A percentile compares a stretch with the other conserved stretches of the same genome.
These are phyloP conservation scores for Xylariaceae sp. DNA, from an alignment of 2,329 filamentous ascomycete genomes.

Conservation along the genomic window DNA sequence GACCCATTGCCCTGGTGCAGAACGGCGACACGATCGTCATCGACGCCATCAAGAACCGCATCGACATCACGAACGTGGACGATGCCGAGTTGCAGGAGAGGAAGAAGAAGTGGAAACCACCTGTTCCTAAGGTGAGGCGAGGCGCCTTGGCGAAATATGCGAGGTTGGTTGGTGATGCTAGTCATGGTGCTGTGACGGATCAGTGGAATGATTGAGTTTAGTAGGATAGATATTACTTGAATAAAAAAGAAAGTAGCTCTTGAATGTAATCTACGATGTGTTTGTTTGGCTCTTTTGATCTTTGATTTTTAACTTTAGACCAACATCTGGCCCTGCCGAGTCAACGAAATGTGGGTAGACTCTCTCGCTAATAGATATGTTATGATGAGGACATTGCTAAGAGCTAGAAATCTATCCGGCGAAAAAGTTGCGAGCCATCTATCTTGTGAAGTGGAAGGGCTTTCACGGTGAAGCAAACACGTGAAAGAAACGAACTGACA, in stretches of 20 bases:
- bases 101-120: conserved; percentile 72
- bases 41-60: conserved; percentile 80
- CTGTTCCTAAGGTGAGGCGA: conserved; percentile 75
- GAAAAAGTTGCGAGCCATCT: no score
- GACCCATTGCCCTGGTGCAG: conserved; percentile 82
- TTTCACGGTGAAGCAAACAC: no score
- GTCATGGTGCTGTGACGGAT: conserved; percentile 90
- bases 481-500: no score
- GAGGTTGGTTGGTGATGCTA: conserved; percentile 85
- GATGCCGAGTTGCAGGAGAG: conserved; percentile 73
- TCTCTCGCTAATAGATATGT: no score
- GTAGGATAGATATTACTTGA: neutral
- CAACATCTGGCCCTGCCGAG: no score
- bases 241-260: neutral
- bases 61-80: conserved; percentile 68
- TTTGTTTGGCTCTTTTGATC: no score
- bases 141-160: conserved; percentile 93
- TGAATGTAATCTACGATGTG: neutral
- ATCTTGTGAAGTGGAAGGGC: no score
- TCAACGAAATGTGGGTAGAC: no score
- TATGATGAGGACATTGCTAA: no score
- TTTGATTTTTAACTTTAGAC: no score
- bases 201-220: conserved; percentile 48
- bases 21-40: conserved; percentile 88
- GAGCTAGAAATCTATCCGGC: no score